Conservation (phyloP, 495 filamentous ascomycete genomes). For the Ramalina peruviana region DNA sequence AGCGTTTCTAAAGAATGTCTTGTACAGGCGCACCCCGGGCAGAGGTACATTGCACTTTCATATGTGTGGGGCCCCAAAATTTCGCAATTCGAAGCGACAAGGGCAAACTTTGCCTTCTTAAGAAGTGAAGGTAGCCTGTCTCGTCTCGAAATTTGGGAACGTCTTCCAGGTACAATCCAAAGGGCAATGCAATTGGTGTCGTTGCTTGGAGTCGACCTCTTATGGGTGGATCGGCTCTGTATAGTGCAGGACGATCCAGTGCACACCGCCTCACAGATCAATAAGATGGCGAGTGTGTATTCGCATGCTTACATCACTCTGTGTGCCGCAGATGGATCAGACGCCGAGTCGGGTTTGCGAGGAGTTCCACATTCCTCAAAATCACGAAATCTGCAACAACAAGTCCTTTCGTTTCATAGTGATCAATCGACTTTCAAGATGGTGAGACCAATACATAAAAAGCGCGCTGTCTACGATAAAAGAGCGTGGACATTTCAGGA, state of each 20-base stretch:
- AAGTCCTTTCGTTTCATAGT: not conserved
- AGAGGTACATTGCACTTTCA: not conserved
- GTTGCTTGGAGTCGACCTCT: not conserved
- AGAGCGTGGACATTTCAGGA: not conserved
- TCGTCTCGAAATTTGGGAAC: not conserved
- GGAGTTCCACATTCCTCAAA: not conserved
- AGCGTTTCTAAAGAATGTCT: not conserved
- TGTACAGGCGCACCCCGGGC: not conserved
- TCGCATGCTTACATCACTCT: constrained; percentile 3
- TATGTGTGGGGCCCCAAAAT: not conserved
- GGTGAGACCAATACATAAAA: not conserved
- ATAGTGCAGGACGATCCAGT: constrained; percentile 4
- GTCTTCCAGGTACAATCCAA: not conserved
- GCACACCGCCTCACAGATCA: not conserved
- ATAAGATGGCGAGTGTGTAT: constrained; percentile 4
- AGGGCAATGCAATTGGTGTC: not conserved
- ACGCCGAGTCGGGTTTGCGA: not conserved
- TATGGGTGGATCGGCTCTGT: constrained; percentile 6
- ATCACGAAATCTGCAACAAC: not conserved
- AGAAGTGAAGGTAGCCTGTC: not conserved
- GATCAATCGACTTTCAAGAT: not conserved
- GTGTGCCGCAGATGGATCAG: constrained; percentile 1
- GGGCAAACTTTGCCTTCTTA: not conserved
- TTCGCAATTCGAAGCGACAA: not conserved
- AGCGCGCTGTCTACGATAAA: not conserved